Base-by-base conservation (phyloP, 148 eudicot genomes). In the Vaccinium myrtillus region DNA sequence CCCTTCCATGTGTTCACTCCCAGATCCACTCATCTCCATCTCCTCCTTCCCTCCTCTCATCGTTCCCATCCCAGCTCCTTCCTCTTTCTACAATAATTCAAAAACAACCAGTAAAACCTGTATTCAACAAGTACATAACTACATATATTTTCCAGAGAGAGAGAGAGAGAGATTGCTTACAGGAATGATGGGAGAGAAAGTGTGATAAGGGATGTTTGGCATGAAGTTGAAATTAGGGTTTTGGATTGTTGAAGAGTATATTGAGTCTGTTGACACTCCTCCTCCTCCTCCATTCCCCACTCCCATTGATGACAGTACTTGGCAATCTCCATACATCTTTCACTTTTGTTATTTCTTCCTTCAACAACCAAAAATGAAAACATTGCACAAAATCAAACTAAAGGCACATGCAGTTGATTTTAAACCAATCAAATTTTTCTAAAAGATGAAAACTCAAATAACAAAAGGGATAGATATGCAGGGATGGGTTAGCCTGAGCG, bases 251-350 rank as follows among this genome's bases (percentile, higher is more conserved):
- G 98, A 88, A 3, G 91, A 81, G 55, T 88, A 93, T 14, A 97
- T 83, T 23, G 93, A 85, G 32, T 89, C 90, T 5, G 91, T 56
- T 55, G 89, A 65, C 51, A 87, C 92, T 2, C 70, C 70, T 21
- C 70, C 70, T 21, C 21, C 67, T 63, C 70, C 70, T n/a, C 79
- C 89, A 73, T 83, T 88, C 30, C 92, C 93, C 30, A 63, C 70
- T 78, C 90, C 92, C 90, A 89, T 89, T 81, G 93, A 81, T 85
- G 95, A 87, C 27, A 93, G 87, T 55, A 97, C 94, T 90, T 97
- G 98, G 80, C 98, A 94, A 92, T 97, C 96, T 84, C 98, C 98
- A 90, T 91, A 94, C 99, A 97, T 97, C 78, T 81, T 90, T 36
- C 39, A 36, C 4, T 36, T 36, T 36, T 36, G 39, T 36, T 36